These are phyloP conservation scores for Curvularia sp. DNA, from an alignment of 2,329 filamentous ascomycete species.

Conservation along the genomic window DNA sequence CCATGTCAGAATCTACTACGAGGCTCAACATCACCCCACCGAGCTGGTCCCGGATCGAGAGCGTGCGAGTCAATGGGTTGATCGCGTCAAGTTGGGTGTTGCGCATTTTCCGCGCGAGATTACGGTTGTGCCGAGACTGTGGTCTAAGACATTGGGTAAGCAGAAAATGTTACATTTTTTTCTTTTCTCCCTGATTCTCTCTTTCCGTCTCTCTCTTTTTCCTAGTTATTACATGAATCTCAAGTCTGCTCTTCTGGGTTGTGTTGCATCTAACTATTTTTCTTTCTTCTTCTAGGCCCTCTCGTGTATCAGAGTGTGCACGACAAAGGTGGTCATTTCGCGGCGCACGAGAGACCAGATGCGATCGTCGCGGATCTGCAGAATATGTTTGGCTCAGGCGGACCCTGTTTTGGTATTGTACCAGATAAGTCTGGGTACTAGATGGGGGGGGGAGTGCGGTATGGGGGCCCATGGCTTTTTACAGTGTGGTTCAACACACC, in stretches of 20 bases:
- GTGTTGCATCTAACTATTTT: not conserved
- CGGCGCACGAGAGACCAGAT: slow-evolving; percentile 65
- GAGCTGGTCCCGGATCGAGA: slow-evolving; percentile 39
- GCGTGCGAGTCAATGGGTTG: slow-evolving; percentile 53
- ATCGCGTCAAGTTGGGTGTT: slow-evolving; percentile 60
- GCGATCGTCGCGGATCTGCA: slow-evolving; percentile 62
- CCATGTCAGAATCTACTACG: slow-evolving; percentile 75
- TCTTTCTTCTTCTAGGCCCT: slow-evolving; percentile 35
- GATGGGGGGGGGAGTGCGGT: not conserved
- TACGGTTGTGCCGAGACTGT: slow-evolving; percentile 61
- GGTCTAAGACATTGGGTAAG: slow-evolving; percentile 64
- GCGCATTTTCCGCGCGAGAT: slow-evolving; percentile 68
- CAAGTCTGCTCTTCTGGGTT: not conserved
- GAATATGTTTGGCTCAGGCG: slow-evolving; percentile 64
- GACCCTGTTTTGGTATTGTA: slow-evolving; percentile 45
- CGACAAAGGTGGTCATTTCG: slow-evolving; percentile 66
- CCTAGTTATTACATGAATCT: not conserved
- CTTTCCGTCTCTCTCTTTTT: not conserved
- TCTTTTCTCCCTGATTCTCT: not conserved
- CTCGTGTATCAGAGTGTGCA: slow-evolving; percentile 65
- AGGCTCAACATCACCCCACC: slow-evolving; percentile 58
- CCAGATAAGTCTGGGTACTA: slow-evolving; percentile 42
- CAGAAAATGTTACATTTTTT: not conserved
- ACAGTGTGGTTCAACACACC: not conserved
- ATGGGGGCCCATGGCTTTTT: not conserved